Evolutionary conservation across 306 rosid species (phyloP).

Genomic region (Coriaria nepalensis): DNA sequence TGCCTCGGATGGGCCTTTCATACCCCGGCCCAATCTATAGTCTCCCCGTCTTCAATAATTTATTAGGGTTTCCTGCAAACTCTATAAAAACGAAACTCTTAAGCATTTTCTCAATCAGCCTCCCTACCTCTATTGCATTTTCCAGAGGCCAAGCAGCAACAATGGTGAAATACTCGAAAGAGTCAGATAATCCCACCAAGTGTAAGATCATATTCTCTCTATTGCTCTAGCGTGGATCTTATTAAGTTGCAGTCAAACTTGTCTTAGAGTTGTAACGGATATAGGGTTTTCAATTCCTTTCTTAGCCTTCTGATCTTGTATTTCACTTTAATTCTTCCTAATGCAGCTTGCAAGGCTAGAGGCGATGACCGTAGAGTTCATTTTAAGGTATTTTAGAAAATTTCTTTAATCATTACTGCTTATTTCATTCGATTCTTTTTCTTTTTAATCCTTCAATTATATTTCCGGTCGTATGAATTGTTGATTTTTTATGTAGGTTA

Average conservation of each 20-base stretch:
- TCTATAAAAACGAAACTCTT: too few relatives aligned
- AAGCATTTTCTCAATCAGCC: not conserved
- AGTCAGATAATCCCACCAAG: constrained; percentile 81
- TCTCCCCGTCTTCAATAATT: too few relatives aligned
- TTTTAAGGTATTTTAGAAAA: constrained; percentile 56
- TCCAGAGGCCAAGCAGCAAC: too few relatives aligned
- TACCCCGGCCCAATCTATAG: too few relatives aligned
- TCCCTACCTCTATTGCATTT: constrained; percentile 9
- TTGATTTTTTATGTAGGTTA: too few relatives aligned
- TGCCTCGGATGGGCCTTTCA: too few relatives aligned
- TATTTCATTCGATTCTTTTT: too few relatives aligned
- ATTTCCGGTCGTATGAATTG: too few relatives aligned
- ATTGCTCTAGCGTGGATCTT: not conserved
- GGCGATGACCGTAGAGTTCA: constrained; percentile 88
- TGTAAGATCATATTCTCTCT: constrained; percentile 21
- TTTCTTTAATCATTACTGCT: not conserved
- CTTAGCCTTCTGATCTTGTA: not conserved
- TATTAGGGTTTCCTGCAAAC: too few relatives aligned
- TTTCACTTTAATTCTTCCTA: not conserved
- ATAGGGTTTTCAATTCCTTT: not conserved
- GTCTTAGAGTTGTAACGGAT: not conserved
- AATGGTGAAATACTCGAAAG: constrained; percentile 87
- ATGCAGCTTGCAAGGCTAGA: constrained; percentile 93
- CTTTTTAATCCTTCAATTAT: too few relatives aligned
- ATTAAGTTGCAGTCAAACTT: not conserved